Percentiles rank a stretch among this genome's conserved stretches.
Evolutionary conservation across 306 rosid genomes (phyloP).

Genomic region (Vigna trinervia): DNA sequence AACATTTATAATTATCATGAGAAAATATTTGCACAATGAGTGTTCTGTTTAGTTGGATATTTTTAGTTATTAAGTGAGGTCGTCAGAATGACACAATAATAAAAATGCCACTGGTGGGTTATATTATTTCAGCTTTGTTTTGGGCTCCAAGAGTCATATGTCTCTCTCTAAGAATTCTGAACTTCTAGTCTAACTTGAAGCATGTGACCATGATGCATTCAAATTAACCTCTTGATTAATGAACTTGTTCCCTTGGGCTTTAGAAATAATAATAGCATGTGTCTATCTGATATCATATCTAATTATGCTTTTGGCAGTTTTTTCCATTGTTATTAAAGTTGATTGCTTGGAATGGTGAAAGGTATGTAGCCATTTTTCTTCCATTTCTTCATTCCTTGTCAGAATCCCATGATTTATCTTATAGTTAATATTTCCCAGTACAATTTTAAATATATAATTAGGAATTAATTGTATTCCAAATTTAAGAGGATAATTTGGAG

Average conservation of each 20-base stretch:
- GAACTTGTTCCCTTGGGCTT: conserved; percentile 13
- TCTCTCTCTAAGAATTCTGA: conserved; percentile 14
- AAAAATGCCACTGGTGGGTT: conserved; percentile 5
- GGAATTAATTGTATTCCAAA: too few species aligned
- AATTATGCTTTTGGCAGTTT: conserved; percentile 67
- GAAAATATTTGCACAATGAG: conserved; percentile 12
- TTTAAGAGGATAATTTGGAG: too few species aligned
- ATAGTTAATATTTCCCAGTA: too few species aligned
- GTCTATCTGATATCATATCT: conserved; percentile 43
- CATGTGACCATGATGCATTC: background rate
- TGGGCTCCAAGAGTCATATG: conserved; percentile 9
- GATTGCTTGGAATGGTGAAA: conserved; percentile 93
- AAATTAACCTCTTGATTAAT: conserved; percentile 30
- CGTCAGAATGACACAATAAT: background rate
- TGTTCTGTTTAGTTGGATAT: background rate
- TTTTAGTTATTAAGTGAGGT: conserved; percentile 17
- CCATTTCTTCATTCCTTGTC: background rate
- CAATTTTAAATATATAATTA: too few species aligned
- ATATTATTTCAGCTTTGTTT: background rate
- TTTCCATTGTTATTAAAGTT: conserved; percentile 92
- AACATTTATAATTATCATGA: conserved; percentile 3
- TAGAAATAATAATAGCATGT: conserved; percentile 2
- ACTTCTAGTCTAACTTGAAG: background rate
- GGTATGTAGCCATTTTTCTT: conserved; percentile 50
- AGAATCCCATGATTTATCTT: too few species aligned